Evolutionary conservation across 257 asterid genomes (phyloP).

Genomic region (Przewalskia tangutica): DNA sequence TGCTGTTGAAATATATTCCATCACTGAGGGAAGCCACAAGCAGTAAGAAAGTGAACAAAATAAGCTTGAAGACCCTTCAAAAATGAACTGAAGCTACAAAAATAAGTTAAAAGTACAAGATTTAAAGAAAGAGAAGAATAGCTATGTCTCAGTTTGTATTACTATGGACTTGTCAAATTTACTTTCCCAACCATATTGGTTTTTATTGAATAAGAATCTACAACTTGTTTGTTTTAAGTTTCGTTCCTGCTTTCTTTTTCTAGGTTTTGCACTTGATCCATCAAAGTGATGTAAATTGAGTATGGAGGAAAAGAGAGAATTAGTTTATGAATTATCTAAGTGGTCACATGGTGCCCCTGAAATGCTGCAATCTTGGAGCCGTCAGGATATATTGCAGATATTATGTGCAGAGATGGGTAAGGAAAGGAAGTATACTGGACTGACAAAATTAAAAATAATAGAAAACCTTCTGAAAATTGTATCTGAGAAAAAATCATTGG

Average conservation of each 20-base stretch:
- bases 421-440: slow-evolving; percentile 89
- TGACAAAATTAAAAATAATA: slow-evolving; percentile 73
- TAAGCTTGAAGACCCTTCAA: neutral
- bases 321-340: slow-evolving; percentile 64
- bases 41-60: neutral
- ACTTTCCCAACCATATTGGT: neutral
- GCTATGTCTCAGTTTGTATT: neutral
- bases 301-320: slow-evolving; percentile 66
- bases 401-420: slow-evolving; percentile 94
- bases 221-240: neutral
- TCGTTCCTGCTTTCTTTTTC: slow-evolving; percentile 10
- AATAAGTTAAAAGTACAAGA: neutral
- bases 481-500: slow-evolving; percentile 49
- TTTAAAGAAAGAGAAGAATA: neutral
- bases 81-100: neutral
- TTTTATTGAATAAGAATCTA: neutral
- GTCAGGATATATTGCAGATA: slow-evolving; percentile 83
- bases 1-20: neutral
- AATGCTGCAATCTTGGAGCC: slow-evolving; percentile 82
- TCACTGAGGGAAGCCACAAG: neutral
- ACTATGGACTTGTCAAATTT: neutral
- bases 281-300: slow-evolving; percentile 63
- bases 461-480: slow-evolving; percentile 74
- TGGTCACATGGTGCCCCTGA: slow-evolving; percentile 66
- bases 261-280: slow-evolving; percentile 61